Percentiles rank a stretch among this genome's conserved stretches.
phyloP scores from a whole-genome alignment of 257 asterid genomes.

The Ophiorrhiza pumila region DNA sequence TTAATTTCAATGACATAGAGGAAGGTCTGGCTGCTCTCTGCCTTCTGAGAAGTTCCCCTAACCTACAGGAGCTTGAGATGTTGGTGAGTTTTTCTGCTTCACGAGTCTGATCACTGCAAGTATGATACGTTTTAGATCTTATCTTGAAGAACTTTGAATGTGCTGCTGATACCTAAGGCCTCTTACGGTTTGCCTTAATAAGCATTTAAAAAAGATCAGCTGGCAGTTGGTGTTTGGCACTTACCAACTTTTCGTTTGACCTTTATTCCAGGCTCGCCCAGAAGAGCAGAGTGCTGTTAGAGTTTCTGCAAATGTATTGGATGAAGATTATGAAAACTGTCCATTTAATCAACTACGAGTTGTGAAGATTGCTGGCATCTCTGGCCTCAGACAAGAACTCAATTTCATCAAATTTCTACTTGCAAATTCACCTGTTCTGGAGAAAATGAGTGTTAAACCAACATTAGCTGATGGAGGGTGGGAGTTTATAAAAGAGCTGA shows the following conservation, averaged over 20 bases:
- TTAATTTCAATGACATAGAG: slow-evolving; percentile 59
- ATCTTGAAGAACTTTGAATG: not conserved
- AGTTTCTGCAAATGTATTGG: slow-evolving; percentile 25
- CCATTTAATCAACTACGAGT: slow-evolving; percentile 51
- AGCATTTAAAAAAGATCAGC: not conserved
- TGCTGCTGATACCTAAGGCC: slow-evolving; percentile 1
- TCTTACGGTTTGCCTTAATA: not conserved
- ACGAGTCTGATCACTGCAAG: not conserved
- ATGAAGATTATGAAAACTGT: slow-evolving; percentile 35
- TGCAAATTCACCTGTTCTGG: slow-evolving; percentile 66
- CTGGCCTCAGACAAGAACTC: slow-evolving; percentile 64
- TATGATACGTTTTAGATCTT: not conserved
- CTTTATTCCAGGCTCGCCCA: slow-evolving; percentile 58
- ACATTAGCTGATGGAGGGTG: slow-evolving; percentile 54
- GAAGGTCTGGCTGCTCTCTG: slow-evolving; percentile 82
- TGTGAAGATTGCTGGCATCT: slow-evolving; percentile 66
- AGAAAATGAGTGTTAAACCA: slow-evolving; percentile 79
- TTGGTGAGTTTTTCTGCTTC: slow-evolving; percentile 47
- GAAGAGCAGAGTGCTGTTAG: slow-evolving; percentile 47
- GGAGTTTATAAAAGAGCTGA: slow-evolving; percentile 73
- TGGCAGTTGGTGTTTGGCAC: not conserved
- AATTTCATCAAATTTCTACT: slow-evolving; percentile 71
- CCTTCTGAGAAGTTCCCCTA: slow-evolving; percentile 84
- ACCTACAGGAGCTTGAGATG: slow-evolving; percentile 91
- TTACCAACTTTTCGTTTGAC: slow-evolving; percentile 1